Conservation (phyloP, 495 filamentous ascomycete species). For the Choiromyces venosus region DNA sequence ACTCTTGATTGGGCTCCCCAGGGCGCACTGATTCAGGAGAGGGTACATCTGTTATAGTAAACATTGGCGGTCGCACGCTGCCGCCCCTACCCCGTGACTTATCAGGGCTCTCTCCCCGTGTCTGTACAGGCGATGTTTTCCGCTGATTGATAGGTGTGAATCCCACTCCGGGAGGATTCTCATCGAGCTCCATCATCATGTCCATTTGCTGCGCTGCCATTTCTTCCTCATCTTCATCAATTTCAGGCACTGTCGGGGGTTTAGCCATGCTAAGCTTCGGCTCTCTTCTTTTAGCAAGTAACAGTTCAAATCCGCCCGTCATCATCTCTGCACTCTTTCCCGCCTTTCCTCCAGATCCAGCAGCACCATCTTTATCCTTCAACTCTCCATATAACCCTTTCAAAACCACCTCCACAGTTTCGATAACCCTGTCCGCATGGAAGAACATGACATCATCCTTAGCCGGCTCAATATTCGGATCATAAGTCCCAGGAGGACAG, state of each 20-base stretch:
- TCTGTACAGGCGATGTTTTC: background rate
- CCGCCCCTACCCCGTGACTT: background rate
- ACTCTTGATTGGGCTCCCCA: background rate
- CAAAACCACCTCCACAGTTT: conserved; percentile 54
- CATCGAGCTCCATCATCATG: conserved; percentile 5
- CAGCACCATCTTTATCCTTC: conserved; percentile 2
- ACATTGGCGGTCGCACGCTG: conserved; percentile 4
- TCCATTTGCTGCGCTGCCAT: conserved; percentile 31
- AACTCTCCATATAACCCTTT: conserved; percentile 52
- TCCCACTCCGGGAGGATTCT: background rate
- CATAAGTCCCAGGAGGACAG: conserved; percentile 69
- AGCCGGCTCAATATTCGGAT: conserved; percentile 81
- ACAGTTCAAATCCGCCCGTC: conserved; percentile 35
- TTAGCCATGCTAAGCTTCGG: conserved; percentile 1
- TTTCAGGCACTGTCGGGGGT: background rate
- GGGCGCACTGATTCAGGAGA: background rate
- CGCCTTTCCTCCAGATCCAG: conserved; percentile 2
- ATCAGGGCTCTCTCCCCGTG: background rate
- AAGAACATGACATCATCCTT: conserved; percentile 85
- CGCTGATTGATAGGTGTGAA: background rate
- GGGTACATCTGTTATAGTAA: background rate
- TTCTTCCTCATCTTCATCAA: conserved; percentile 29
- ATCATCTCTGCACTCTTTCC: conserved; percentile 4
- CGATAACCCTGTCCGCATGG: conserved; percentile 53
- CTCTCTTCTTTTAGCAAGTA: conserved; percentile 40